Evolutionary conservation across 768 basidiomycete genomes (phyloP).

Genomic region (Leccinum imitatum): DNA sequence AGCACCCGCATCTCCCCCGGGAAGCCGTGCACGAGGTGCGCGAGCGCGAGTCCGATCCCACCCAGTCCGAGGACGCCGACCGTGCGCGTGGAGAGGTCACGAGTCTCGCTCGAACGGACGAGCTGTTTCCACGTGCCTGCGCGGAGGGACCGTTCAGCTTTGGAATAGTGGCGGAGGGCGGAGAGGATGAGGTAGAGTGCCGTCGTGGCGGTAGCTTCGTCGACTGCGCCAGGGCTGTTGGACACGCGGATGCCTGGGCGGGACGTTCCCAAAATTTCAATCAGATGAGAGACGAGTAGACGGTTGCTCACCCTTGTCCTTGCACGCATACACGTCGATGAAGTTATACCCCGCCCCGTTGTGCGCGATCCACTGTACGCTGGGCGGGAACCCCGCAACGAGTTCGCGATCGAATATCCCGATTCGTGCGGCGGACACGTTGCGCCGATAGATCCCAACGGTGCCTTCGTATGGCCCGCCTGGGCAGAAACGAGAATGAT

Average conservation of each 20-base stretch:
- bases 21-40: constrained; percentile 72
- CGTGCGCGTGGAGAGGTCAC: constrained; percentile 67
- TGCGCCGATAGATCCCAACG: constrained; percentile 50
- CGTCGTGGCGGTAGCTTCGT: constrained; percentile 88
- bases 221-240: constrained; percentile 86
- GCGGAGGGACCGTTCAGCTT: constrained; percentile 54
- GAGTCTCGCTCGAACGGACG: constrained; percentile 46
- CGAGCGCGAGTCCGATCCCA: constrained; percentile 74
- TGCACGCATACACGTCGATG: constrained; percentile 73
- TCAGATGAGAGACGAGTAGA: not conserved
- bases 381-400: constrained; percentile 57
- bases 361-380: constrained; percentile 81
- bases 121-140: constrained; percentile 60
- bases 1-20: constrained; percentile 76
- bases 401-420: constrained; percentile 53
- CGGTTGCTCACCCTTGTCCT: constrained; percentile 58
- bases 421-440: constrained; percentile 42
- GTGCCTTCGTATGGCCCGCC: constrained; percentile 50
- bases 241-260: constrained; percentile 62
- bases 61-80: constrained; percentile 75
- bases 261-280: not conserved
- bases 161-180: constrained; percentile 68
- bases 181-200: constrained; percentile 83
- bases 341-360: constrained; percentile 89
- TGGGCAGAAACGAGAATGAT: constrained; percentile 41